A percentile compares a stretch with the other conserved stretches of the same genome.
Conservation (phyloP, 352 stramenopile genomes). For the Phytopythium ostracodes region DNA sequence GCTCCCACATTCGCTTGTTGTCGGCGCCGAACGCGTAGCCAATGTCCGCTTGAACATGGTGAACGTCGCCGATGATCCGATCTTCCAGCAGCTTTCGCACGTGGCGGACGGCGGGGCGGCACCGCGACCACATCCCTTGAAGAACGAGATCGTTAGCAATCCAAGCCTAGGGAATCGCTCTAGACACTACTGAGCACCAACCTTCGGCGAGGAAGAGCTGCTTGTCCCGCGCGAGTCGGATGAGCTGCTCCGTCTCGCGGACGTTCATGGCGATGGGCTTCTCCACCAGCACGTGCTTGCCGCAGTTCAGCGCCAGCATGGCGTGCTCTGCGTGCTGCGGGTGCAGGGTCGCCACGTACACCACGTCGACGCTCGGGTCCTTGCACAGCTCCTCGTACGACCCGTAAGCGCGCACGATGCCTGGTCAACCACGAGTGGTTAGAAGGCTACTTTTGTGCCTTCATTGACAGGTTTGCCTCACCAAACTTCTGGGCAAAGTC, state of each 20-base stretch:
- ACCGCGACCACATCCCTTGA: slow-evolving; percentile 77
- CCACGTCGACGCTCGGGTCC: slow-evolving; percentile 78
- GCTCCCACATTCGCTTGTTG: slow-evolving; percentile 65
- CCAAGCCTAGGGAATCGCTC: no score
- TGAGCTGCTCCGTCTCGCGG: slow-evolving; percentile 59
- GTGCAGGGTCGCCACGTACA: slow-evolving; percentile 90
- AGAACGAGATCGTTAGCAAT: slow-evolving; percentile 2
- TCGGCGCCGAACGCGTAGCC: slow-evolving; percentile 15
- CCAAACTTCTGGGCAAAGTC: slow-evolving; percentile 17
- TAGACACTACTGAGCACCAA: background rate
- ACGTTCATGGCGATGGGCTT: slow-evolving; percentile 86
- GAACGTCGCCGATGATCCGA: slow-evolving; percentile 44
- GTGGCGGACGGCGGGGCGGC: slow-evolving; percentile 55
- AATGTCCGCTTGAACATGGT: slow-evolving; percentile 35
- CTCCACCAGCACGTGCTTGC: slow-evolving; percentile 89
- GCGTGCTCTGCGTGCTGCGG: slow-evolving; percentile 60
- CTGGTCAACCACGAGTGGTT: slow-evolving; percentile 11
- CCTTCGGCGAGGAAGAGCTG: slow-evolving; percentile 61
- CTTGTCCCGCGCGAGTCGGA: slow-evolving; percentile 15
- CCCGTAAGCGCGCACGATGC: slow-evolving; percentile 57
- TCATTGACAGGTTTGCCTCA: no score
- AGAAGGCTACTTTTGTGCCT: no score
- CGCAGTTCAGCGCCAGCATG: slow-evolving; percentile 52
- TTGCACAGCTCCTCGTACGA: slow-evolving; percentile 75
- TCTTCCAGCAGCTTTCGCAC: slow-evolving; percentile 39